A percentile compares a stretch with the other conserved stretches of the same genome.
Conservation (phyloP, 2,329 filamentous ascomycete species). For the Periconia digitata region DNA sequence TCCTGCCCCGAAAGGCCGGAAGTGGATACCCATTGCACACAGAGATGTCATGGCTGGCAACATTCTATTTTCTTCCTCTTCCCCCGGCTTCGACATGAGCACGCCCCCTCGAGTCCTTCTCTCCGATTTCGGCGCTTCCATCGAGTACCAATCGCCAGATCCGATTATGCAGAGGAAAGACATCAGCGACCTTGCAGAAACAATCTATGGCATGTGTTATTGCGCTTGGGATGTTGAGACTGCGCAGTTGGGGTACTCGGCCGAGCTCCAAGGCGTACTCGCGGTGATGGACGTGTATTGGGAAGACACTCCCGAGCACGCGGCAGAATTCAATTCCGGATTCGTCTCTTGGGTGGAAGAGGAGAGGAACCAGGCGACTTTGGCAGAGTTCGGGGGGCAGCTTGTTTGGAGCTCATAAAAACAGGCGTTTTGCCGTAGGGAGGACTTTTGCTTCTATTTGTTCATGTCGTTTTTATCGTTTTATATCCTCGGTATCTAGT, state of each 20-base stretch:
- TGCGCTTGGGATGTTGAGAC: background rate
- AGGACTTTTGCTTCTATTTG: no score
- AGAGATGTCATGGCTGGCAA: no score
- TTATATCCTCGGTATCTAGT: no score
- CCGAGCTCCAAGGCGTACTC: background rate
- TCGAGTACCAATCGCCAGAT: background rate
- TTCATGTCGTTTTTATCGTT: no score
- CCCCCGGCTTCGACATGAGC: background rate
- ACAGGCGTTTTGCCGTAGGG: no score
- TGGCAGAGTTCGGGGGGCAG: background rate
- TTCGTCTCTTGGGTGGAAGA: background rate
- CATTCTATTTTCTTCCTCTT: background rate
- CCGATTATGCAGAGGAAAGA: background rate
- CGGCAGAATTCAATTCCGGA: background rate
- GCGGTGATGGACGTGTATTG: background rate
- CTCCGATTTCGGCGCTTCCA: background rate
- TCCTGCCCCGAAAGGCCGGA: no score
- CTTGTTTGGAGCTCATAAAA: background rate
- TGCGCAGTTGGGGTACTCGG: background rate
- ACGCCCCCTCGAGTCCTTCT: background rate
- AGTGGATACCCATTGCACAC: no score
- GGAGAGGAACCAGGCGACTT: background rate
- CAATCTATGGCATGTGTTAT: background rate
- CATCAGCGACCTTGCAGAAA: background rate
- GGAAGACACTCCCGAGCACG: background rate